phyloP scores from a whole-genome alignment of 192 early-diverging fungal species.

The Coemansia sp. region DNA sequence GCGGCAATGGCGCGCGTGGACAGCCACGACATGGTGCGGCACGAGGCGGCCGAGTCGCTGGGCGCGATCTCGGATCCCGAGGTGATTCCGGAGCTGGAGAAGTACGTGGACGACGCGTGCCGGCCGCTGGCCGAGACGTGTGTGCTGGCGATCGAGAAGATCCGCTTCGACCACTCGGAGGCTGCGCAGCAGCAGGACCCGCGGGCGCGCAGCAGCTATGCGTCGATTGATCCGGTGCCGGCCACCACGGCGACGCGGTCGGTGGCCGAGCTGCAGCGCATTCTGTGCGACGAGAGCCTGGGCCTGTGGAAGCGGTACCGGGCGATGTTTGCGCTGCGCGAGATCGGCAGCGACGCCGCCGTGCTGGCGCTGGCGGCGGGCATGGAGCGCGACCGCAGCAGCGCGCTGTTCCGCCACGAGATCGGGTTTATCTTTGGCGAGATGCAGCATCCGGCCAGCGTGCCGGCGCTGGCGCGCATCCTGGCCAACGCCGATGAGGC shows the following conservation, averaged over 20 bases:
- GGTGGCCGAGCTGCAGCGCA: constrained; percentile 59
- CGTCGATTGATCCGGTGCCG: constrained; percentile 91
- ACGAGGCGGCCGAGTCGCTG: constrained; percentile 96
- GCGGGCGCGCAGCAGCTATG: constrained; percentile 53
- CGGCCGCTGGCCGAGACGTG: constrained; percentile 83
- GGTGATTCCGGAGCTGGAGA: constrained; percentile 66
- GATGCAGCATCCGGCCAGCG: constrained; percentile 86
- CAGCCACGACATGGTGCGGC: constrained; percentile 93
- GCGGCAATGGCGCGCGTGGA: constrained; percentile 61
- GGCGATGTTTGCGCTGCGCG: constrained; percentile 91
- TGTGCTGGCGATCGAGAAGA: constrained; percentile 81
- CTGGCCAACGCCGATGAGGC: constrained; percentile 74
- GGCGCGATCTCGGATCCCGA: constrained; percentile 80
- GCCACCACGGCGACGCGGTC: constrained; percentile 59
- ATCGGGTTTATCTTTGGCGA: constrained; percentile 97
- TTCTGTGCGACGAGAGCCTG: constrained; percentile 63
- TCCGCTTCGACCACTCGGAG: constrained; percentile 67
- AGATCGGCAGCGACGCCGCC: constrained; percentile 76
- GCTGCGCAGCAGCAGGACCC: constrained; percentile 18
- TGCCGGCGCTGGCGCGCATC: constrained; percentile 75
- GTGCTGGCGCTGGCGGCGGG: constrained; percentile 82
- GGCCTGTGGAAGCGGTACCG: constrained; percentile 89
- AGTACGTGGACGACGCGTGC: constrained; percentile 67
- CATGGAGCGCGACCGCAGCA: constrained; percentile 66
- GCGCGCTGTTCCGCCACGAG: constrained; percentile 89